Base-by-base conservation (phyloP, 2,329 filamentous ascomycete genomes). In the Pseudogymnoascus verrucosus region DNA sequence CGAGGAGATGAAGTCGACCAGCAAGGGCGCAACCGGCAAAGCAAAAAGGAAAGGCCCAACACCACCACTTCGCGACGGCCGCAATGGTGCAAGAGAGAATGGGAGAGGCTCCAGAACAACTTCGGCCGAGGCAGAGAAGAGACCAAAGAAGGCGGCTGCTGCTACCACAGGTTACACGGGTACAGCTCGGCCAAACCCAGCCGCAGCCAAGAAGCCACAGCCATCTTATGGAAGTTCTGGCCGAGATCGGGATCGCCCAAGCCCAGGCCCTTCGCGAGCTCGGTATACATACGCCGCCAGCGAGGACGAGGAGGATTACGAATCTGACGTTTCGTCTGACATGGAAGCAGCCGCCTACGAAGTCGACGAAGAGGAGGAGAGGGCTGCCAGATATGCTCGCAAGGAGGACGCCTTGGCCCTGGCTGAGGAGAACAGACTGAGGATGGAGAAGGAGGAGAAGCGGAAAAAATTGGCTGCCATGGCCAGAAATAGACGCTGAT, bases 261-360 rank as follows among this genome's bases (percentile, higher is more conserved):
- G 61, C 19, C 64, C 76, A 63, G 74, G 74, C 42, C 67, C 76
- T 69, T 40, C 72, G 72, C 67, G 77, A 68, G 36, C 71, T 67
- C 65, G 77, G 69, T 74, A 76, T 70, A 59, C 74, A 71, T 70
- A 66, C 69, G 72, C 65, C 67, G 75, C 77, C 5, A 80, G 83
- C 44, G 78, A 82, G 19, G 80, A 85, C 16, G 85, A 89, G 7
- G 85, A 89, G 34, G 80, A 79, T 59, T 88, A 89, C 67, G 82
- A 78, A 2, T 87, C 85, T 0, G 88, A 89, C 63, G 84, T 73
- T 5, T 89, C 87, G 4, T 90, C 88, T 5, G 89, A 91, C 69
- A 92, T 92, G 88, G 89, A 92, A 73, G 90, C 88, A 1, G 89
- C 88, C 36, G 73, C 88, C 39, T 87, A 87, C 65, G 89, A 92